Evolutionary conservation across 768 basidiomycete species (phyloP).

Genomic region (Daedaleopsis sinensis): DNA sequence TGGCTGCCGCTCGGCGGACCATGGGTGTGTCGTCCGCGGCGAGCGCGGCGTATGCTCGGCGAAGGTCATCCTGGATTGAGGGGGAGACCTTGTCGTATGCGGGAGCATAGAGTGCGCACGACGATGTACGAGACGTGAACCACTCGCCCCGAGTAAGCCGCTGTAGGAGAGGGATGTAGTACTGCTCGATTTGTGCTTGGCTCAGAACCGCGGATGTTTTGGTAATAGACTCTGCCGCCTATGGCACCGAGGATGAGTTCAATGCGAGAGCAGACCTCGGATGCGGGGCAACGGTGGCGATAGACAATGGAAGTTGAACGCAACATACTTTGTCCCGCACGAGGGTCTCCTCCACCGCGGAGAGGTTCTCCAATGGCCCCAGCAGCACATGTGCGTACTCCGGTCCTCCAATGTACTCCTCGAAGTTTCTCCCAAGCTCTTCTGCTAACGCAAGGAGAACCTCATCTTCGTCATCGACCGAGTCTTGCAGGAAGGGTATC

Average conservation of each 20-base stretch:
- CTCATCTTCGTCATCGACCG: constrained; percentile 99
- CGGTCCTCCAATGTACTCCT: constrained; percentile 92
- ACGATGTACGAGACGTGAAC: constrained; percentile 98
- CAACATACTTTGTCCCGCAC: constrained; percentile 90
- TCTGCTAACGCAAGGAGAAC: constrained; percentile 95
- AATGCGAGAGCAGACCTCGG: neutral
- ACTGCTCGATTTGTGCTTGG: constrained; percentile 80
- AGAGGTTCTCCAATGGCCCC: constrained; percentile 92
- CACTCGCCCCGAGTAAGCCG: constrained; percentile 93
- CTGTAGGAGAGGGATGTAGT: constrained; percentile 89
- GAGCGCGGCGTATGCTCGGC: constrained; percentile 80
- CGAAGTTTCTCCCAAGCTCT: constrained; percentile 89
- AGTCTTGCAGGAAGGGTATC: constrained; percentile 96
- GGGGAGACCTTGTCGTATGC: constrained; percentile 83
- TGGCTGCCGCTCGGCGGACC: constrained; percentile 95
- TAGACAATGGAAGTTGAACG: neutral
- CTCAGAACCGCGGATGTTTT: constrained; percentile 83
- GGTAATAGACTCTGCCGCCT: constrained; percentile 97
- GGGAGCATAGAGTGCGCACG: constrained; percentile 90
- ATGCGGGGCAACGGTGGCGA: neutral
- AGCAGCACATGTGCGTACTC: constrained; percentile 86
- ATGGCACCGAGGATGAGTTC: neutral
- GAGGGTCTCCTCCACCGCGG: constrained; percentile 95
- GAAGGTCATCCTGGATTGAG: constrained; percentile 80
- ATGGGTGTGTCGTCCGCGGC: constrained; percentile 97